Conservation (phyloP, 2,329 filamentous ascomycete genomes). For the Raffaelea ambrosiae region DNA sequence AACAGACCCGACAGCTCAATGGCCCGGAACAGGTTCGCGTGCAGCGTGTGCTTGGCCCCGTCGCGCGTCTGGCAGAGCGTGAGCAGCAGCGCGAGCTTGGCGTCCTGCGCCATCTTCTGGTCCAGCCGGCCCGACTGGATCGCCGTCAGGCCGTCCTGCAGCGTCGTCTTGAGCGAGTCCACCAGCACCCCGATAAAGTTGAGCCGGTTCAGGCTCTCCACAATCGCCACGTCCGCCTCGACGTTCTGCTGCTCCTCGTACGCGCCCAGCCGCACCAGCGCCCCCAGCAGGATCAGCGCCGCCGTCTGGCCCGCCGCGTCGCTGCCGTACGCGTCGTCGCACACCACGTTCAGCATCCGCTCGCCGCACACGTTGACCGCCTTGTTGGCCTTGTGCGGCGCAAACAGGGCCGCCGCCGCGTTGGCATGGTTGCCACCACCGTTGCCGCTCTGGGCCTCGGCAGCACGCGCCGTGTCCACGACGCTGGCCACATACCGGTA, state of each 20-base stretch:
- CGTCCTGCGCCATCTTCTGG: constrained; percentile 47
- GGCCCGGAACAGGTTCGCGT: constrained; percentile 77
- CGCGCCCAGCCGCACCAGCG: constrained; percentile 65
- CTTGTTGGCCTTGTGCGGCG: constrained; percentile 58
- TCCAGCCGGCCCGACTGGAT: constrained; percentile 17
- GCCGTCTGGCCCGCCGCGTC: constrained; percentile 74
- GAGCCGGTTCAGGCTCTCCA: constrained; percentile 71
- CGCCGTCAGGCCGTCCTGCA: constrained; percentile 57
- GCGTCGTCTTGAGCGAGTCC: constrained; percentile 73
- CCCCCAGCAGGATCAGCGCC: constrained; percentile 74
- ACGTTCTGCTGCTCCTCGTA: constrained; percentile 35
- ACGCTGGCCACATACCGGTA: constrained; percentile 76
- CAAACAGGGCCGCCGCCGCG: constrained; percentile 19
- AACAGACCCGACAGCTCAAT: constrained; percentile 81
- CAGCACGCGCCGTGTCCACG: constrained; percentile 29
- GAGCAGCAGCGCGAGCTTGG: constrained; percentile 73
- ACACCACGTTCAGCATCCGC: constrained; percentile 74
- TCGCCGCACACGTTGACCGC: constrained; percentile 62
- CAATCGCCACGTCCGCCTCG: constrained; percentile 53
- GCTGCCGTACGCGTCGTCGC: constrained; percentile 86
- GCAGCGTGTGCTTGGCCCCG: constrained; percentile 82
- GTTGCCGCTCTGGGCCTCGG: too few species aligned
- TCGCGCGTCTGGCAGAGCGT: constrained; percentile 73
- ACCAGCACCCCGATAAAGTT: constrained; percentile 90
- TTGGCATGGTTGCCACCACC: background rate